phyloP scores from a whole-genome alignment of 140 eudicot genomes.

The Flaveria floridana region DNA sequence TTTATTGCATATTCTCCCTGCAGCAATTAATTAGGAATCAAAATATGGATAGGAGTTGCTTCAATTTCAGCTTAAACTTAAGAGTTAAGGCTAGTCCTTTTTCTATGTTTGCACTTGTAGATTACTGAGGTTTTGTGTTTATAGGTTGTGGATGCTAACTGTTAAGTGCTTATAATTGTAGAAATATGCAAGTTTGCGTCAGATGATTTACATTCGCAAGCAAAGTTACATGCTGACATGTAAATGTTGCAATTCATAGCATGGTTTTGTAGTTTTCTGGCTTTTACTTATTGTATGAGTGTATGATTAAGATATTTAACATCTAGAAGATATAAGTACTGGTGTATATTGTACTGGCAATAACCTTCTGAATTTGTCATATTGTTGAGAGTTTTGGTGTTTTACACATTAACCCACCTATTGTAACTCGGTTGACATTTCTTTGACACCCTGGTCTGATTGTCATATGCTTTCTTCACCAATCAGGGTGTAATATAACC shows the following conservation, averaged over 20 bases:
- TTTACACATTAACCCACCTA: not conserved
- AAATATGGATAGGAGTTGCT: not conserved
- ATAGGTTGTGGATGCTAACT: not conserved
- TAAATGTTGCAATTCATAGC: not conserved
- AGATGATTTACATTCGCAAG: not conserved
- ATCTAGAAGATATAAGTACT: not conserved
- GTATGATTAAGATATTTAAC: not conserved
- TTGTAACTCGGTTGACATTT: not conserved
- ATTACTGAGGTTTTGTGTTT: conserved; percentile 3
- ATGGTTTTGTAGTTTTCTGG: not conserved
- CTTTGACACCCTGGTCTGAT: not conserved
- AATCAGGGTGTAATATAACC: not conserved
- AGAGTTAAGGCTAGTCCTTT: not conserved
- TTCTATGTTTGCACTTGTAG: conserved; percentile 4
- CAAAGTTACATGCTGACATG: not conserved
- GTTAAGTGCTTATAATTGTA: not conserved
- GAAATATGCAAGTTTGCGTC: conserved; percentile 2
- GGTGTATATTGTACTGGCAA: not conserved
- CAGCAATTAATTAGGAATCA: conserved; percentile 7
- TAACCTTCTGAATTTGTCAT: conserved; percentile 8
- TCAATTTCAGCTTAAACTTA: not conserved
- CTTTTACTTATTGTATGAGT: not conserved
- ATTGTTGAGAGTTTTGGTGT: conserved; percentile 23
- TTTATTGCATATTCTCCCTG: conserved; percentile 2
- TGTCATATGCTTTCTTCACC: conserved; percentile 5